Percentiles rank a stretch among this genome's conserved stretches.
Evolutionary conservation across 257 asterid species (phyloP).

Genomic region (Przewalskia tangutica): DNA sequence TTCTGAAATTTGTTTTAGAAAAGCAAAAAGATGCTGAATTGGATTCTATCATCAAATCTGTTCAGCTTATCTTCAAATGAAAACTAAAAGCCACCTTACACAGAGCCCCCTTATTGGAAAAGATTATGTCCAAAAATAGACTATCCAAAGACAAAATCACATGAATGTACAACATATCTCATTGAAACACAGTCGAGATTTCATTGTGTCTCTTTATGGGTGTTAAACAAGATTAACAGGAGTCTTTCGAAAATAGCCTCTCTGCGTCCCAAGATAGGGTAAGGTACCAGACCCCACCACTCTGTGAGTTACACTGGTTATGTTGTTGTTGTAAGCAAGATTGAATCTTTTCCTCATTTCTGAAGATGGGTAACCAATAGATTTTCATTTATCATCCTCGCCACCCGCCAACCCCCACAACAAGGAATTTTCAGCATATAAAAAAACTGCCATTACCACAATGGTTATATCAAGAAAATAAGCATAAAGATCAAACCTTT

Average conservation of each 20-base stretch:
- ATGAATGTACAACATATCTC: background rate
- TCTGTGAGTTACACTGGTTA: no score
- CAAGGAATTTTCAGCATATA: background rate
- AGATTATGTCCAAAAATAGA: background rate
- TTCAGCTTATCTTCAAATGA: background rate
- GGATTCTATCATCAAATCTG: background rate
- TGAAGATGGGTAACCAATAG: background rate
- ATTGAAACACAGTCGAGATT: background rate
- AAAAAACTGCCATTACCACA: background rate
- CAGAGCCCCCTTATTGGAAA: background rate
- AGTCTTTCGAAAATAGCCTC: no score
- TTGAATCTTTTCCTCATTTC: background rate
- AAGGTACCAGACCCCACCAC: no score
- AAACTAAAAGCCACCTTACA: background rate
- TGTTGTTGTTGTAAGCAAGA: background rate
- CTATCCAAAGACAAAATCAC: background rate
- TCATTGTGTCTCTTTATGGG: background rate
- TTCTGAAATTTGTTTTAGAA: background rate
- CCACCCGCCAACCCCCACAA: background rate
- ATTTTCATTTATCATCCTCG: background rate
- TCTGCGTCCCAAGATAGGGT: no score
- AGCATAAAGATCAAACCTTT: conserved; percentile 37
- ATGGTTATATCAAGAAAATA: background rate
- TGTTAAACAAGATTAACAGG: background rate
- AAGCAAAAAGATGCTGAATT: background rate